A percentile compares a stretch with the other conserved stretches of the same genome.
Evolutionary conservation across 192 early-diverging fungal species (phyloP).

Genomic region (Funneliformis geosporum): DNA sequence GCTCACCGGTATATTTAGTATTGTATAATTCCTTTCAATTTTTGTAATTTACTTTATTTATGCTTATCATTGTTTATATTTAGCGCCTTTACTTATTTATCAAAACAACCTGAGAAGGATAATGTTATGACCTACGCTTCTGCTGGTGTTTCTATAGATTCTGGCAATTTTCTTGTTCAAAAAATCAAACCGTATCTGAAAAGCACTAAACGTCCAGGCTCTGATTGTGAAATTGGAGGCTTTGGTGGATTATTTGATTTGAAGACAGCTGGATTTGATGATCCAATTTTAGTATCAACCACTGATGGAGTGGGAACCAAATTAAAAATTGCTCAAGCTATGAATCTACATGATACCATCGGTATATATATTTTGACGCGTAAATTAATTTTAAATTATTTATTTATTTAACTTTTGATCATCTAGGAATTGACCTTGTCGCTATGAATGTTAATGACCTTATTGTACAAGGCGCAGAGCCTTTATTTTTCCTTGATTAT

Average conservation of each 20-base stretch:
- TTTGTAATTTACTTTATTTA: not conserved
- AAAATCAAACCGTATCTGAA: slow-evolving; percentile 95
- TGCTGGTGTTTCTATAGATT: slow-evolving; percentile 96
- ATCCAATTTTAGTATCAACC: slow-evolving; percentile 94
- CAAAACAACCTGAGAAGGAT: slow-evolving; percentile 35
- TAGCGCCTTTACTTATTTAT: slow-evolving; percentile 49
- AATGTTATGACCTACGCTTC: slow-evolving; percentile 86
- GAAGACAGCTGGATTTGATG: slow-evolving; percentile 86
- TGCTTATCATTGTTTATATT: not conserved
- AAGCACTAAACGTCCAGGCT: slow-evolving; percentile 88
- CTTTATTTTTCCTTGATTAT: slow-evolving; percentile 98
- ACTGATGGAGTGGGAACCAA: slow-evolving; percentile 99
- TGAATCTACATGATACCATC: slow-evolving; percentile 87
- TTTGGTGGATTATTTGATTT: slow-evolving; percentile 99
- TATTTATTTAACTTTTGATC: not conserved
- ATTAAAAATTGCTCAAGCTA: slow-evolving; percentile 90
- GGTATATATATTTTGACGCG: slow-evolving; percentile 42
- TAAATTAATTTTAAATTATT: not conserved
- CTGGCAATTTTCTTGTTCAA: slow-evolving; percentile 93
- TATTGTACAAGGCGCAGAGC: slow-evolving; percentile 98
- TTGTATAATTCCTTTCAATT: not conserved
- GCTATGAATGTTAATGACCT: slow-evolving; percentile 99
- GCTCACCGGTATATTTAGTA: slow-evolving; percentile 58
- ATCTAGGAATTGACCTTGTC: slow-evolving; percentile 80
- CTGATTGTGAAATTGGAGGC: slow-evolving; percentile 96